Base-by-base conservation (phyloP, 2,329 filamentous ascomycete species). In the Colletotrichum noveboracense region DNA sequence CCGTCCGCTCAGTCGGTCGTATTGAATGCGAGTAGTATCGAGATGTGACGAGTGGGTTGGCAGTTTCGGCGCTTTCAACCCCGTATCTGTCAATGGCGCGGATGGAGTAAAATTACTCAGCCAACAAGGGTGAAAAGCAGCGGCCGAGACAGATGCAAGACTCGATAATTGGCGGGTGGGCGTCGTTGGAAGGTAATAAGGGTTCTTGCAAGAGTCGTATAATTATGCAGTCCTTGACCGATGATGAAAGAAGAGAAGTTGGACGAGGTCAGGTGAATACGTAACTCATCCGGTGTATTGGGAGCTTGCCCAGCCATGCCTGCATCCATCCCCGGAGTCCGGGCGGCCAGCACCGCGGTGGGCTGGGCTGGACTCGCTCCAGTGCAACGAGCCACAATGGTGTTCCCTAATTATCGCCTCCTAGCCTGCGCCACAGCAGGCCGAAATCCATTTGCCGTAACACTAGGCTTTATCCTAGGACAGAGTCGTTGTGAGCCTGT, bases 211-310 rank as follows among this genome's bases (percentile, higher is more conserved):
- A 13, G 65, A 21, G 18, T 58, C 34, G 21, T 56, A 18, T n/a
- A 26, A 52, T 21, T 48, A 48, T 32, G 36, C 26, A 13, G 34
- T 26, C 62, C 28, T 66, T 66, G 62, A 66, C 60, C 21, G 73
- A 64, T 72, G 69, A 75, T 75, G 74, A 69, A 75, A 36, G 64
- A 65, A 75, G 70, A 75, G 58, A 75, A 70, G 74, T 75, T 64
- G 32, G 43, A 58, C 28, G 58, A 48, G 34, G 69, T 32, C n/a
- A 24, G 62, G 30, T 3, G 52, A 48, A 36, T 36, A 75, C 74
- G 70, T 74, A 75, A 74, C 58, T 52, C 64, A 62, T 58, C 70
- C 70, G 36, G 60, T 61, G 28, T 74, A 21, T 28, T 71, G 48
- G 71, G 32, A 75, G 64, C 58, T 58, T 28, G 58, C 58, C 66